Evolutionary conservation across 495 filamentous ascomycete genomes (phyloP).

Genomic region (Xylaria bambusicola): DNA sequence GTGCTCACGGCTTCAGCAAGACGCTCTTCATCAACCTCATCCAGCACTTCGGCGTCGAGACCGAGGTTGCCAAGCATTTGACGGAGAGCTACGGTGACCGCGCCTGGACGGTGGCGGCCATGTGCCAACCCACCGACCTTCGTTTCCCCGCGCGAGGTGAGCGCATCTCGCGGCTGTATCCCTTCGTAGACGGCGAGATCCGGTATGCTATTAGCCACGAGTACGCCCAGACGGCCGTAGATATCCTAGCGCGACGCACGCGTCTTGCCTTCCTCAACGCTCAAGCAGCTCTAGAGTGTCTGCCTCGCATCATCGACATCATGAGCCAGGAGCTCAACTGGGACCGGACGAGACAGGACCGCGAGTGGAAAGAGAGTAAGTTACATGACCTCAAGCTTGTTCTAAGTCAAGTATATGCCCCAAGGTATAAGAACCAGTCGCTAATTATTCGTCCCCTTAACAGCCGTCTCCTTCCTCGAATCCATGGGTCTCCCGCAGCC

Average conservation of each 20-base stretch:
- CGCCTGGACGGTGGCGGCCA: constrained; percentile 89
- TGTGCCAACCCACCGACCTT: constrained; percentile 76
- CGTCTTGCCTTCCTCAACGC: constrained; percentile 93
- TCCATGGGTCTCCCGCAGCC: constrained; percentile 85
- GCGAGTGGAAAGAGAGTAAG: constrained; percentile 80
- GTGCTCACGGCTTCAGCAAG: constrained; percentile 91
- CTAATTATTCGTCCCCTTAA: constrained; percentile 11
- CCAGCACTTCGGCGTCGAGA: constrained; percentile 95
- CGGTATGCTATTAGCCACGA: constrained; percentile 88
- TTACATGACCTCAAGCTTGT: constrained; percentile 9
- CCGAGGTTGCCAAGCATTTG: constrained; percentile 90
- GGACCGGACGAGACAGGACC: constrained; percentile 70
- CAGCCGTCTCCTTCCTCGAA: constrained; percentile 69
- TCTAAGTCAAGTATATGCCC: too few species aligned
- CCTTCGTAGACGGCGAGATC: constrained; percentile 95
- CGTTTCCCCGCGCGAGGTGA: constrained; percentile 88
- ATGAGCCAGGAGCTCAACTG: constrained; percentile 90
- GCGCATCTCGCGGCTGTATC: constrained; percentile 80
- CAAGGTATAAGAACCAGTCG: too few species aligned
- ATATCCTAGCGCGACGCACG: constrained; percentile 86
- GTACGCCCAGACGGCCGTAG: constrained; percentile 91
- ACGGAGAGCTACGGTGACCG: constrained; percentile 90
- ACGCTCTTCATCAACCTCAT: constrained; percentile 98
- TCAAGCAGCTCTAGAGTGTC: constrained; percentile 88
- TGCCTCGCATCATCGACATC: constrained; percentile 87